Base-by-base conservation (phyloP, 2,329 filamentous ascomycete species). In the Lachnellula willkommii region DNA sequence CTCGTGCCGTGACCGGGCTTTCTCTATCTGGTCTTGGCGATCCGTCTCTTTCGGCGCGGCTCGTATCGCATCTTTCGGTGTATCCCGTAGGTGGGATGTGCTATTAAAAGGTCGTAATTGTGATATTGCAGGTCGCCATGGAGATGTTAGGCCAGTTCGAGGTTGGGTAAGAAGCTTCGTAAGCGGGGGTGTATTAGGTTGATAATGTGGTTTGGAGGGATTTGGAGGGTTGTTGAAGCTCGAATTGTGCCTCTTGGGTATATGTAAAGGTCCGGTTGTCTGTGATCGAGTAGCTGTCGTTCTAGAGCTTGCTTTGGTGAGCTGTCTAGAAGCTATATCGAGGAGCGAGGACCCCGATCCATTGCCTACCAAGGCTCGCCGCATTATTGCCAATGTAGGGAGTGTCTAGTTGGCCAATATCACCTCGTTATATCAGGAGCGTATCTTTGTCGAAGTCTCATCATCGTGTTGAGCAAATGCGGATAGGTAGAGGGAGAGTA, bases 1-100 rank as follows among this genome's bases (percentile, higher is more conserved):
- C 59, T 75, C 72, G 50, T 70, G 66, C 47, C 71, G 67, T 11
- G 67, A 63, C 47, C 70, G 65, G 57, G 71, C 69, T 55, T 71
- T 66, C 57, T 70, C 67, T 52, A 69, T 66, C 22, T 70, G 63
- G 52, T 72, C 57, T 57, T 69, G 61, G 60, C 65, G 65, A 32
- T 69, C 60, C 17, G 64, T 57, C 26, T 61, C 53, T 47, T 60
- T 65, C 14, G 60, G 57, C 5, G 28, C 28, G 28, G 11, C 28
- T 32, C 9, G 28, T 32, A 32, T 4, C 3, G 28, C 9, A 32
- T 32, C 28, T 32, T 32, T 32, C 28, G 28, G 9, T 4, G 55
- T 49, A 37, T 66, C 64, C 36, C 49, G 56, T 28, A 65, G 20
- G 22, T 59, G 54, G 17, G 64, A 51, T 28, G 63, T 62, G 50